Percentiles rank a stretch among this genome's conserved stretches.
These are phyloP conservation scores for Lasiodiplodia theobromae DNA, from an alignment of 2,329 filamentous ascomycete genomes.

Conservation along the genomic window DNA sequence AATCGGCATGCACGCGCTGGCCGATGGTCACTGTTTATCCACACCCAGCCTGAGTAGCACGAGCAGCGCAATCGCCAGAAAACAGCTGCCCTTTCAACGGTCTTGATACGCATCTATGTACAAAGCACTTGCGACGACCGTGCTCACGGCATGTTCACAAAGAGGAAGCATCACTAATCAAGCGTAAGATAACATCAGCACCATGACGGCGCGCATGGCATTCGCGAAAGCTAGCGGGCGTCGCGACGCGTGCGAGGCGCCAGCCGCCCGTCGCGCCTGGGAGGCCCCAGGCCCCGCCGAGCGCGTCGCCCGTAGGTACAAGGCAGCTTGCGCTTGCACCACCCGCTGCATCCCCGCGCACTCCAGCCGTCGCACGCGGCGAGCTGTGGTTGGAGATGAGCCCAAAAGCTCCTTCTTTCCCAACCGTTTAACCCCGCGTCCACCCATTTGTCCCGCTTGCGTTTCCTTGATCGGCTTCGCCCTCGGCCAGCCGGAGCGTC, in stretches of 20 bases:
- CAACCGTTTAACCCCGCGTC: conserved; percentile 23
- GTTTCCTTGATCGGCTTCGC: conserved; percentile 36
- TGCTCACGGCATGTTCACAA: background rate
- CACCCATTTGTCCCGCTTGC: conserved; percentile 43
- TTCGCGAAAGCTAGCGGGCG: conserved; percentile 2
- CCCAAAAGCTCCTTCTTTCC: background rate
- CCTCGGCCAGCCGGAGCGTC: conserved; percentile 48
- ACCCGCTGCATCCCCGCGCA: background rate
- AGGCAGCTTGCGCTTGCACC: conserved; percentile 5
- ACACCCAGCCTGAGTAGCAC: conserved; percentile 2
- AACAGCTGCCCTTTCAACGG: background rate
- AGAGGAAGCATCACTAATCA: background rate
- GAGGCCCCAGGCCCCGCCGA: background rate
- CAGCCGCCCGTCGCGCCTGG: background rate
- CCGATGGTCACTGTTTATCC: background rate
- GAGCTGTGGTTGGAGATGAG: conserved; percentile 7
- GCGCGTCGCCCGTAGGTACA: background rate
- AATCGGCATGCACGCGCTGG: background rate
- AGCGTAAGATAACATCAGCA: background rate
- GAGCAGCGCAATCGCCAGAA: conserved; percentile 16
- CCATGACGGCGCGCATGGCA: conserved; percentile 5
- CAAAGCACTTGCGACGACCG: background rate
- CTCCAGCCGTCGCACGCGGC: conserved; percentile 6
- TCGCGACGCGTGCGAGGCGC: conserved; percentile 15
- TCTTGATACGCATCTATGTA: background rate